Conservation (phyloP, 2,329 filamentous ascomycete genomes). For the Phyllosticta citrichinensis region DNA sequence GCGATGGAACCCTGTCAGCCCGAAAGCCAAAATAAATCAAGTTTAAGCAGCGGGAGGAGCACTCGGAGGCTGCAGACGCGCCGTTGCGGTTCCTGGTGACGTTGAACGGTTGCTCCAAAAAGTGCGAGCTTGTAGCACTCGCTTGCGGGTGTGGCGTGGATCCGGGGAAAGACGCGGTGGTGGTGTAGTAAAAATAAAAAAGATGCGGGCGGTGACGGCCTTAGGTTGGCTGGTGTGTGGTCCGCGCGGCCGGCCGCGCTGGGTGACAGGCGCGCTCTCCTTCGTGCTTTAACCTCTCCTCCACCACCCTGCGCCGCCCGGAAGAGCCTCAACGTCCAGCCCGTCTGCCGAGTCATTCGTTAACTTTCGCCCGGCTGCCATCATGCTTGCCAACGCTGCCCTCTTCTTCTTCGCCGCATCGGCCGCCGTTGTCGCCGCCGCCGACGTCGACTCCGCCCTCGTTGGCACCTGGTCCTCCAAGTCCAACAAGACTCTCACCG, state of each 20-base stretch:
- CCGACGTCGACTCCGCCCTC: constrained; percentile 36
- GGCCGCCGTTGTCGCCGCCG: constrained; percentile 29
- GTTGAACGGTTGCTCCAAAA: not conserved
- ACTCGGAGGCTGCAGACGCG: not conserved
- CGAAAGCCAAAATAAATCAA: not conserved
- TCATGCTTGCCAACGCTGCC: constrained; percentile 3
- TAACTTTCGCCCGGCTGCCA: constrained; percentile 4
- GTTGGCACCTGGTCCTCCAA: constrained; percentile 67
- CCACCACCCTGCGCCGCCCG: not conserved
- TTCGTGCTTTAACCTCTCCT: constrained; percentile 4
- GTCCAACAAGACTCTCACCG: constrained; percentile 57
- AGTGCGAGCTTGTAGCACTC: not conserved
- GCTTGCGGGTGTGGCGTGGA: not conserved
- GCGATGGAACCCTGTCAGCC: not conserved
- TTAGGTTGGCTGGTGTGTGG: not conserved
- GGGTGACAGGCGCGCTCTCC: not conserved
- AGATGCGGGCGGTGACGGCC: not conserved
- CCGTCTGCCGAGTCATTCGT: constrained; percentile 9
- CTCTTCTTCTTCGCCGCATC: constrained; percentile 14
- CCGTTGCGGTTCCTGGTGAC: not conserved
- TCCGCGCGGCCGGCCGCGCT: not conserved
- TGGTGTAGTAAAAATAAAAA: not conserved
- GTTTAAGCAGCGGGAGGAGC: not conserved
- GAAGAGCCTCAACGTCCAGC: not conserved
- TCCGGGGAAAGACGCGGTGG: not conserved